These are phyloP conservation scores for Persicaria tinctoria DNA, from an alignment of 148 eudicot genomes.

Conservation along the genomic window DNA sequence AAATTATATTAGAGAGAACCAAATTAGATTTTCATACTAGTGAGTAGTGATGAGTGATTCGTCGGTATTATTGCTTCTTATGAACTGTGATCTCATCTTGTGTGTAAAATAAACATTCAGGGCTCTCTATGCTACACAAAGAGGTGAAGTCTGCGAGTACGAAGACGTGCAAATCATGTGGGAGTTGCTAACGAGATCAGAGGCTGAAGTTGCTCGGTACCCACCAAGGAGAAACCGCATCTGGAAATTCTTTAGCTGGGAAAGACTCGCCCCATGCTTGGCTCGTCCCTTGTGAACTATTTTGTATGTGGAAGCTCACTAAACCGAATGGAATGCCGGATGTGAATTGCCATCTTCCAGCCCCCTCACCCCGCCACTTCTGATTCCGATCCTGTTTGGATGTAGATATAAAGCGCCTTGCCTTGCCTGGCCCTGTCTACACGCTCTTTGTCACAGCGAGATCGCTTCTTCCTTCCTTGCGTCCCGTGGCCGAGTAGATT, in stretches of 20 bases:
- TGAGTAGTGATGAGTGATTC: no score
- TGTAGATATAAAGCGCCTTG: neutral
- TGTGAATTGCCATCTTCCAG: neutral
- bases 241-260: constrained; percentile 28
- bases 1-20: no score
- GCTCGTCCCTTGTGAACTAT: neutral
- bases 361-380: neutral
- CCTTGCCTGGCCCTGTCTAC: constrained; percentile 5
- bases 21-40: no score
- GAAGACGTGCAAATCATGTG: constrained; percentile 49
- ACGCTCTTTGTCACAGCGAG: constrained; percentile 11
- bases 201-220: constrained; percentile 2
- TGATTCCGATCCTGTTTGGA: neutral
- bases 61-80: neutral
- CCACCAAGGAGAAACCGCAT: constrained; percentile 18
- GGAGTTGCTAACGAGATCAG: constrained; percentile 37
- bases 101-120: constrained; percentile 12
- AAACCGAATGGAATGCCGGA: neutral
- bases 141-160: constrained; percentile 46
- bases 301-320: neutral
- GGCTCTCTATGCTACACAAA: constrained; percentile 33
- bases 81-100: neutral
- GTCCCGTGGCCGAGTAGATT: constrained; percentile 8
- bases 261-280: constrained; percentile 24
- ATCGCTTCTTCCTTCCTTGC: constrained; percentile 1